Percentiles rank a stretch among this genome's conserved stretches.
Evolutionary conservation across 495 filamentous ascomycete species (phyloP).

Genomic region (Pseudotulostoma volvatum): DNA sequence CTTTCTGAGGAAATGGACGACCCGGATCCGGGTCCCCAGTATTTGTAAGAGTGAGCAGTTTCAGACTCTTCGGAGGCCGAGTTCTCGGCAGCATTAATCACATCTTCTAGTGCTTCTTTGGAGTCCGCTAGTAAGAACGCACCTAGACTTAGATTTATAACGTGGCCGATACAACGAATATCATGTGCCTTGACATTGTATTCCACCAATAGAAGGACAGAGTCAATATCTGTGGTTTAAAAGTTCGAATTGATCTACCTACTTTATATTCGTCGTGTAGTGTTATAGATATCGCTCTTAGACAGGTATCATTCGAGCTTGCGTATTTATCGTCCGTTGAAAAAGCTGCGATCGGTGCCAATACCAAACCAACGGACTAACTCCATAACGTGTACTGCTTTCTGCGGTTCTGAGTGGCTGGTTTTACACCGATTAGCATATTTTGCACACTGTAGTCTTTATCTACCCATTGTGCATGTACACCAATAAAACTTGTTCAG

Average conservation of each 20-base stretch:
- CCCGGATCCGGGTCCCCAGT: too few relatives aligned
- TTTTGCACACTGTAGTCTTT: neutral
- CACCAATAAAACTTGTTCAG: neutral
- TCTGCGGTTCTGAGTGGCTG: neutral
- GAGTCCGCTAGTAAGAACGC: neutral
- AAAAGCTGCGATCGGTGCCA: neutral
- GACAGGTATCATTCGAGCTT: neutral
- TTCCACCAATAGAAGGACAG: neutral
- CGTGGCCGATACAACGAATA: neutral
- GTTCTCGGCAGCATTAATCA: neutral
- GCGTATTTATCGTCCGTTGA: neutral
- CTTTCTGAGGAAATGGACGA: too few relatives aligned
- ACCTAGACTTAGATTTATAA: neutral
- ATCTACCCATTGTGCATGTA: neutral
- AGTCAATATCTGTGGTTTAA: neutral
- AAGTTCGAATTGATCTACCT: neutral
- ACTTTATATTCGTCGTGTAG: neutral
- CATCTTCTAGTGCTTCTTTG: neutral
- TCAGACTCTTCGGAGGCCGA: neutral
- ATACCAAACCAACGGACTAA: neutral
- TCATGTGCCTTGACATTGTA: neutral
- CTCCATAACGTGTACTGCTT: neutral
- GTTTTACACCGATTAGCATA: neutral
- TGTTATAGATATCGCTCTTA: neutral
- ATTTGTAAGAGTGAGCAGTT: too few relatives aligned